phyloP scores from a whole-genome alignment of 2,329 filamentous ascomycete species.

The Arthrobotrys iridis region DNA sequence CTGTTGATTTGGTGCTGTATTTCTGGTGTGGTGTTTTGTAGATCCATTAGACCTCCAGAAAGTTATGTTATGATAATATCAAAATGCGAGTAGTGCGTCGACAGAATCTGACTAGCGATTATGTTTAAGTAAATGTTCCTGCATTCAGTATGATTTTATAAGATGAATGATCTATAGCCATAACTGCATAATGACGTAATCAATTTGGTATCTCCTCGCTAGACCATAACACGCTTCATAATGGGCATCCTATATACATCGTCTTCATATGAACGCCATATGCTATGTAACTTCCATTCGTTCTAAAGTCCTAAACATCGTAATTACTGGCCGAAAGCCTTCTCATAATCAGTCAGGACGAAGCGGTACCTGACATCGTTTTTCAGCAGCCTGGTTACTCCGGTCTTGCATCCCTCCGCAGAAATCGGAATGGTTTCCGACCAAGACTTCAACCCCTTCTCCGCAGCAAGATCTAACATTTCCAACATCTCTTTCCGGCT shows the following conservation, averaged over 20 bases:
- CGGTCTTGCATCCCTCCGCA: constrained; percentile 59
- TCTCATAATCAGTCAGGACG: constrained; percentile 74
- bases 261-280: constrained; percentile 14
- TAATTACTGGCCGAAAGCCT: constrained; percentile 68
- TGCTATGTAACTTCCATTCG: constrained; percentile 10
- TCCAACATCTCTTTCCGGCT: constrained; percentile 75
- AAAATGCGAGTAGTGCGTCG: too few species aligned
- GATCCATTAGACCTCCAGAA: too few species aligned
- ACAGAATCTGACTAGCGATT: too few species aligned
- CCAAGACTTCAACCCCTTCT: constrained; percentile 76
- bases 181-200: constrained; percentile 13
- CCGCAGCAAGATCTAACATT: constrained; percentile 76
- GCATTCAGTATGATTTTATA: not conserved
- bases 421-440: constrained; percentile 40
- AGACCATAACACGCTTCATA: constrained; percentile 22
- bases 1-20: not conserved
- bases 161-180: not conserved
- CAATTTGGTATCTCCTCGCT: constrained; percentile 20
- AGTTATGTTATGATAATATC: too few species aligned
- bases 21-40: not conserved
- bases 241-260: constrained; percentile 31
- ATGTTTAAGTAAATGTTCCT: not conserved
- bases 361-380: constrained; percentile 78
- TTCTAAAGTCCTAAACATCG: constrained; percentile 1
- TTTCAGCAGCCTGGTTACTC: constrained; percentile 74